phyloP scores from a whole-genome alignment of 2,329 filamentous ascomycete genomes.

The Venturia carpophila region DNA sequence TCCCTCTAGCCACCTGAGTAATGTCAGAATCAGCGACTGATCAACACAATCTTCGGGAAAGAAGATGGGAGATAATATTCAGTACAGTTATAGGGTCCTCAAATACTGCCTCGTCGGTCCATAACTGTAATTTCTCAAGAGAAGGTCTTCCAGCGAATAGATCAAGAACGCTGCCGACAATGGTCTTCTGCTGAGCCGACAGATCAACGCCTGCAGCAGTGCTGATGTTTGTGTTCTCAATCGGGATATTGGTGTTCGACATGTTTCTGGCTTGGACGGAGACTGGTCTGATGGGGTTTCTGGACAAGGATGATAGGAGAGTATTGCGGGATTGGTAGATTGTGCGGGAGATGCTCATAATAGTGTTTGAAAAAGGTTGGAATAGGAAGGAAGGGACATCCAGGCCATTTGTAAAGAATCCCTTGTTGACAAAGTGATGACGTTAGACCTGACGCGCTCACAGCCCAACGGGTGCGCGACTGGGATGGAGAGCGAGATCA shows the following conservation, averaged over 20 bases:
- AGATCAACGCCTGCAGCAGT: constrained; percentile 46
- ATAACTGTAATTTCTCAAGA: constrained; percentile 51
- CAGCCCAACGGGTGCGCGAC: neutral
- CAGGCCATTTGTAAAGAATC: neutral
- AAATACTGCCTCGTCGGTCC: constrained; percentile 52
- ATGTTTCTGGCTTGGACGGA: constrained; percentile 7
- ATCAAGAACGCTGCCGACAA: constrained; percentile 53
- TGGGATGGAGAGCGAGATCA: constrained; percentile 1
- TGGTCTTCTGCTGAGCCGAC: constrained; percentile 42
- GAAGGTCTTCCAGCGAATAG: constrained; percentile 55
- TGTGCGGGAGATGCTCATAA: constrained; percentile 8
- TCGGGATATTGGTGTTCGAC: constrained; percentile 11
- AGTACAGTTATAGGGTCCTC: constrained; percentile 51
- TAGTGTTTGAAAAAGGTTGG: neutral
- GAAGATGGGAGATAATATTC: too few species aligned
- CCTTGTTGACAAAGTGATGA: constrained; percentile 10
- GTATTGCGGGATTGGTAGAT: neutral
- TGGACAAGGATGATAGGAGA: neutral
- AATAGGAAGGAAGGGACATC: neutral
- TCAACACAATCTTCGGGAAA: too few species aligned
- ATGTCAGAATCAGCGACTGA: too few species aligned
- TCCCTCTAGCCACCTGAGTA: too few species aligned
- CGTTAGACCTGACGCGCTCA: neutral
- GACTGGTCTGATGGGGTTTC: neutral
- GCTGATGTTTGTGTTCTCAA: constrained; percentile 37